Evolutionary conservation across 805 yeast species (phyloP).

Genomic region (Lipomyces mesembrius): DNA sequence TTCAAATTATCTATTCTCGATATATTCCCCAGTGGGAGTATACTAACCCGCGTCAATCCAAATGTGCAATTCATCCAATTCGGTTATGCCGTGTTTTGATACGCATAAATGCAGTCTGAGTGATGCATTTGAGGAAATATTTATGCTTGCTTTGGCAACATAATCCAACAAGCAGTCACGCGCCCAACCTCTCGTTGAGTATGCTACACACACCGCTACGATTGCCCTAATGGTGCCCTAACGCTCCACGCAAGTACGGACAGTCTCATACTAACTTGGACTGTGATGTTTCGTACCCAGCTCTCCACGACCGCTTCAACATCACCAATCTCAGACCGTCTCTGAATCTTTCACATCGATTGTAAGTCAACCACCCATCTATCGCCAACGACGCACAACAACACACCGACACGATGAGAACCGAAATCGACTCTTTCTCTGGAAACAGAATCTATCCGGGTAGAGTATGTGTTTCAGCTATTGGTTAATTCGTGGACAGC

Average conservation of each 20-base stretch:
- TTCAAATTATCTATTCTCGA: too few relatives aligned
- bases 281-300: neutral
- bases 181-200: neutral
- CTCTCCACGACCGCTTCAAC: neutral
- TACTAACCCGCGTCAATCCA: too few relatives aligned
- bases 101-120: neutral
- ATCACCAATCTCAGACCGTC: neutral
- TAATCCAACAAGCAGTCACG: neutral
- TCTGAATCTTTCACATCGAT: neutral
- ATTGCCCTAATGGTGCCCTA: neutral
- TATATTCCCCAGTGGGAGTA: too few relatives aligned
- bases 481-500: neutral
- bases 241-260: neutral
- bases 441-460: constrained; percentile 99
- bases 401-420: constrained; percentile 71
- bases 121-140: neutral
- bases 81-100: too few relatives aligned
- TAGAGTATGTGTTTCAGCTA: constrained; percentile 54
- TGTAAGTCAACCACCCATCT: neutral
- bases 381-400: constrained; percentile 25
- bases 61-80: too few relatives aligned
- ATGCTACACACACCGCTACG: neutral
- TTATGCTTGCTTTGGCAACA: neutral
- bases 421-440: constrained; percentile 99
- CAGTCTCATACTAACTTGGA: neutral